Conservation (phyloP, 768 basidiomycete genomes). For the Termitomyces sp. region DNA sequence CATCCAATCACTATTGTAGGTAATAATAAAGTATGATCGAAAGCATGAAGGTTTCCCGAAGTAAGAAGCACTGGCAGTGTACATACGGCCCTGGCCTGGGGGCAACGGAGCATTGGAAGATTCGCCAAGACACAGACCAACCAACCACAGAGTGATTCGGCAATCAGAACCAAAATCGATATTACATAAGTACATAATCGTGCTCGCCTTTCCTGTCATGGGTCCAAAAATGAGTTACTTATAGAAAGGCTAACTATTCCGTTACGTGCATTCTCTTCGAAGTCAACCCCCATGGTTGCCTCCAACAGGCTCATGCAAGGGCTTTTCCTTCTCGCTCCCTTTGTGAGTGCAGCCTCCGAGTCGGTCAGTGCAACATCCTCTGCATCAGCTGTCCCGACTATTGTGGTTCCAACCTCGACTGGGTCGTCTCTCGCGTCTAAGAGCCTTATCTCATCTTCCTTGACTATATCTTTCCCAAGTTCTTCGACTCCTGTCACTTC, state of each 20-base stretch:
- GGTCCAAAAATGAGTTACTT: neutral
- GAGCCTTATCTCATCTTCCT: neutral
- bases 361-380: neutral
- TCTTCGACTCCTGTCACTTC: neutral
- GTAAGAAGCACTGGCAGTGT: neutral
- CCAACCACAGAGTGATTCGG: neutral
- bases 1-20: neutral
- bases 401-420: constrained; percentile 2
- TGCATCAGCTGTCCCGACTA: neutral
- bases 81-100: too few species aligned
- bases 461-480: neutral
- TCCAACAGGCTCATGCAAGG: constrained; percentile 6
- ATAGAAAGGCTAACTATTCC: neutral
- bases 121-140: too few species aligned
- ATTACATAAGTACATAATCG: neutral
- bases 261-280: neutral
- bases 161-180: neutral
- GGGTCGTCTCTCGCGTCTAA: neutral
- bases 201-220: neutral
- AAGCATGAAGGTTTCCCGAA: neutral
- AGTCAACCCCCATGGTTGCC: constrained; percentile 9
- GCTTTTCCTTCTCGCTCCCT: constrained; percentile 11
- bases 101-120: neutral
- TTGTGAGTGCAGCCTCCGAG: constrained; percentile 8
- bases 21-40: too few species aligned